phyloP scores from a whole-genome alignment of 2,329 filamentous ascomycete species.

The Neopestalotiopsis sp. region DNA sequence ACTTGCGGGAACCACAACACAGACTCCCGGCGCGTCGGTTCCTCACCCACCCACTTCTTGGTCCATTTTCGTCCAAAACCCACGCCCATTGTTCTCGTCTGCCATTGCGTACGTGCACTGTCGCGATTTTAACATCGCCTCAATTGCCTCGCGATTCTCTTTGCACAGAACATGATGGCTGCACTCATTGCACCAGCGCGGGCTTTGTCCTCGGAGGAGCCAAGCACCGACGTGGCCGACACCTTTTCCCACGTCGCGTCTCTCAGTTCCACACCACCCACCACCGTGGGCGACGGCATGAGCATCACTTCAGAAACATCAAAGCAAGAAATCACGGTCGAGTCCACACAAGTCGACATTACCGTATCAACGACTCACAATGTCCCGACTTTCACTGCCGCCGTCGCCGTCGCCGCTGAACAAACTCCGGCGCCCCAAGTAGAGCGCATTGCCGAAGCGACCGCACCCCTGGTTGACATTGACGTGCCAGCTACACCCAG shows the following conservation, averaged over 20 bases:
- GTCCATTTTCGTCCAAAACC: not conserved
- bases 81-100: not conserved
- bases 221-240: slow-evolving; percentile 40
- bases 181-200: slow-evolving; percentile 32
- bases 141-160: slow-evolving; percentile 11
- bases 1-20: slow-evolving; percentile 9
- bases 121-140: slow-evolving; percentile 18
- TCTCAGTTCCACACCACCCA: slow-evolving; percentile 68
- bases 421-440: slow-evolving; percentile 33
- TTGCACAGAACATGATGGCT: slow-evolving; percentile 17
- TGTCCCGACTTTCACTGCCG: slow-evolving; percentile 31
- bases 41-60: not conserved
- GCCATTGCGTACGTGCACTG: slow-evolving; percentile 17
- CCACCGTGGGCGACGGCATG: slow-evolving; percentile 66
- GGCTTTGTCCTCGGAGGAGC: slow-evolving; percentile 43
- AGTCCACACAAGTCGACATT: slow-evolving; percentile 54
- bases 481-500: slow-evolving; percentile 9
- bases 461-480: slow-evolving; percentile 26
- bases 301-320: slow-evolving; percentile 64
- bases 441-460: not conserved
- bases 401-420: slow-evolving; percentile 27
- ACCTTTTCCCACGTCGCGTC: slow-evolving; percentile 60
- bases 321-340: slow-evolving; percentile 64
- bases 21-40: slow-evolving; percentile 10
- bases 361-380: slow-evolving; percentile 37